Evolutionary conservation across 768 basidiomycete species (phyloP), one percentile per base, ranked within the genome.

Genomic region (Harrya chromipes): DNA sequence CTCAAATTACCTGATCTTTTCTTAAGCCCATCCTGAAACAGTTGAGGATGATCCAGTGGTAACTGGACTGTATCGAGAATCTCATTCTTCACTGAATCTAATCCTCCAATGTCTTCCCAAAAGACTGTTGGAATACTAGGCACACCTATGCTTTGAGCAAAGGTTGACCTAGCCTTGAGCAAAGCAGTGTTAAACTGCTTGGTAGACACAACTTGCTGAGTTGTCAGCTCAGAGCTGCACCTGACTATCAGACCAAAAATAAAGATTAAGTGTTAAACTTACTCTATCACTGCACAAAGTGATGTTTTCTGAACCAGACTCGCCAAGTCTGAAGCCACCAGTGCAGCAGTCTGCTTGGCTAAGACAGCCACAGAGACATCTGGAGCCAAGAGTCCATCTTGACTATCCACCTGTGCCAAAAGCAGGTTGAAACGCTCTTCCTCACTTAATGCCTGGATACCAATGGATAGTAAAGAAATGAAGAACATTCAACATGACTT

Each of bases 51-150:
- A 40, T 94, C 88, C 17, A 97, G 69, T 1, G 94, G 94, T 4
- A 97, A 73, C 61, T 97, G 93, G 38, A 97, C 90, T 17, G 94
- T 99, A 61, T 99, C 95, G 50, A 98, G 72, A 46, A 99, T 97
- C 58, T 97, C 95, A 33, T 81, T 69, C 65, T 97, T 98, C 50
- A 97, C 91, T 52, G 76, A 72, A 3, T 83, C 84, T 11, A 99
- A 72, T 4, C 97, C 97, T 23, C 97, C 97, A 12, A 99, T 87
- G 65, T 99, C 97, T 66, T 97, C 93, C 97, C 97, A 99, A 0
- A 87, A 80, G 1, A 99, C 94, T 54, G 78, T 87, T 1, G 97
- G 97, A 31, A 99, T 99, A 57, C 88, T 94, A 0, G 97, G 97
- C 21, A 93, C 92, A n/a, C 94, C 95, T 52, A 98, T 95, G 61